Conservation (phyloP, 2,329 filamentous ascomycete species). For the Teratosphaeria destructans region DNA sequence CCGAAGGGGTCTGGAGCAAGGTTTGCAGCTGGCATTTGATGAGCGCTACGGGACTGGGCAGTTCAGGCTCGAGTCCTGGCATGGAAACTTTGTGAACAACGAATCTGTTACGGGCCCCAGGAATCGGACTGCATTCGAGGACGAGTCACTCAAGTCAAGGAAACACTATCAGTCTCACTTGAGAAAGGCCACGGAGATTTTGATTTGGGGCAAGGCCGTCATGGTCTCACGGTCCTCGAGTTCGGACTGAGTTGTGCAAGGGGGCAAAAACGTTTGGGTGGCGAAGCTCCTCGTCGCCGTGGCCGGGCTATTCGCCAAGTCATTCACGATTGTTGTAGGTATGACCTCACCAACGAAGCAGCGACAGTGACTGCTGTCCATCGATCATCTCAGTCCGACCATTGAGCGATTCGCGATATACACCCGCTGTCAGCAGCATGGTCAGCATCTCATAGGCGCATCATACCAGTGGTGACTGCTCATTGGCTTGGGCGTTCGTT, state of each 20-base stretch:
- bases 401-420: not conserved
- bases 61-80: not conserved
- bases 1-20: not conserved
- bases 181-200: not conserved
- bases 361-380: not conserved
- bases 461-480: not conserved
- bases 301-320: not conserved
- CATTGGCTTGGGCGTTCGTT: not conserved
- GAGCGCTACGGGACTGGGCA: not conserved
- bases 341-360: not conserved
- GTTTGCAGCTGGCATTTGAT: not conserved
- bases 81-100: not conserved
- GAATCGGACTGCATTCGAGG: not conserved
- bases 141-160: not conserved
- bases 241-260: not conserved
- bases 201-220: not conserved
- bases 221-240: not conserved
- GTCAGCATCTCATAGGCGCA: not conserved
- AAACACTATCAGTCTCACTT: not conserved
- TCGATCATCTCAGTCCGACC: not conserved
- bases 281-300: not conserved
- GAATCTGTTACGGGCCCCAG: not conserved
- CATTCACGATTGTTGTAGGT: not conserved
- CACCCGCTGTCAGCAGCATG: not conserved
- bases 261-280: not conserved